A percentile compares a stretch with the other conserved stretches of the same genome.
Evolutionary conservation across 257 asterid genomes (phyloP).

Genomic region (Buddleja alternifolia): DNA sequence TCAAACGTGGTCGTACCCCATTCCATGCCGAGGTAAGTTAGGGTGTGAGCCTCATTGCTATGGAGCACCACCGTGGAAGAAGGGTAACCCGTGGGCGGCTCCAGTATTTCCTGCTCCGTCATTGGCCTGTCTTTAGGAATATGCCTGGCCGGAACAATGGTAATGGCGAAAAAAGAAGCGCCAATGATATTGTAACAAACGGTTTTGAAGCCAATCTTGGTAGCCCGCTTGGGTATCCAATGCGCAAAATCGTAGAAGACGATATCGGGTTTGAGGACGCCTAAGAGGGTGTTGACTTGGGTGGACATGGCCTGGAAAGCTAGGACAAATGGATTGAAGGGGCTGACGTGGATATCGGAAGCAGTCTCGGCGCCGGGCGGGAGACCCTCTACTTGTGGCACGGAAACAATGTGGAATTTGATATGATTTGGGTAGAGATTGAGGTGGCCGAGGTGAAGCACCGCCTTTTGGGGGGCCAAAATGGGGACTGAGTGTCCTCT

Average conservation of each 20-base stretch:
- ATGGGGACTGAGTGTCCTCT: constrained; percentile 64
- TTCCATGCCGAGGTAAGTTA: constrained; percentile 49
- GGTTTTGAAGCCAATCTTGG: constrained; percentile 62
- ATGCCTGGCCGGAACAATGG: constrained; percentile 55
- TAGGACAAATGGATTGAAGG: constrained; percentile 51
- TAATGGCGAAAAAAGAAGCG: constrained; percentile 63
- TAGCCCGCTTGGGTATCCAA: constrained; percentile 66
- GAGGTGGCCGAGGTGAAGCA: constrained; percentile 43
- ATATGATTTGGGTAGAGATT: constrained; percentile 51
- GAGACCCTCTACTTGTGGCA: constrained; percentile 71
- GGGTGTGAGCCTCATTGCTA: constrained; percentile 47
- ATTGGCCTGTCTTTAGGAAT: constrained; percentile 43
- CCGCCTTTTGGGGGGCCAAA: constrained; percentile 56
- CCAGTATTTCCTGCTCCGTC: constrained; percentile 47
- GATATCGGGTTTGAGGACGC: constrained; percentile 46
- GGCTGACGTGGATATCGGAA: constrained; percentile 63
- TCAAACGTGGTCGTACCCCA: constrained; percentile 57
- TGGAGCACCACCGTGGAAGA: constrained; percentile 54
- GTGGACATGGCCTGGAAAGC: constrained; percentile 64
- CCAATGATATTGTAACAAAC: constrained; percentile 63
- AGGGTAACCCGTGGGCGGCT: constrained; percentile 69
- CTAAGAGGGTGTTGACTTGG: constrained; percentile 42
- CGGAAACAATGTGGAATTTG: constrained; percentile 45
- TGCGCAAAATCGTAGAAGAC: constrained; percentile 72
- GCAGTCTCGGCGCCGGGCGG: constrained; percentile 80